These are phyloP conservation scores for Kuraishia cidri DNA, from an alignment of 805 yeast species.

Conservation along the genomic window DNA sequence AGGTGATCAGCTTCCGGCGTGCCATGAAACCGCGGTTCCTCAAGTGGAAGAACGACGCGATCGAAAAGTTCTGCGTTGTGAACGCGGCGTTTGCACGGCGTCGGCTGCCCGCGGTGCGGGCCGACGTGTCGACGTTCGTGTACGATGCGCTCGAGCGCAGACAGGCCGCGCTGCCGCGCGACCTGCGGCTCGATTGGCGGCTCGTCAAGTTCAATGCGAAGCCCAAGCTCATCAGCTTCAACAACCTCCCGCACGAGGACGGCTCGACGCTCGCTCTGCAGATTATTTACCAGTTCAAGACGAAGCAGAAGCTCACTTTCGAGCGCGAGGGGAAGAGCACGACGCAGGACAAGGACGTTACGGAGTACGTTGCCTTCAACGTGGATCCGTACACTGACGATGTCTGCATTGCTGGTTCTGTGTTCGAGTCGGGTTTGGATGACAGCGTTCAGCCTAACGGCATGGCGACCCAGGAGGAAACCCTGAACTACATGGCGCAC, in stretches of 20 bases:
- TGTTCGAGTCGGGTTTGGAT: slow-evolving; percentile 46
- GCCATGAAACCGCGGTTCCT: slow-evolving; percentile 57
- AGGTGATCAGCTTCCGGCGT: slow-evolving; percentile 31
- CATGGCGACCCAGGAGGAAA: slow-evolving; percentile 14
- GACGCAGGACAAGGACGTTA: slow-evolving; percentile 37
- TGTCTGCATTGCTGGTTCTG: slow-evolving; percentile 53
- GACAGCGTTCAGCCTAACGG: slow-evolving; percentile 21
- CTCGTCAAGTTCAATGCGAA: slow-evolving; percentile 56
- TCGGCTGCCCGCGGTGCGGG: slow-evolving; percentile 36
- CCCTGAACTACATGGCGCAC: slow-evolving; percentile 18
- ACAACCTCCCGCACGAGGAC: slow-evolving; percentile 36
- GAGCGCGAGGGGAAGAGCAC: slow-evolving; percentile 22
- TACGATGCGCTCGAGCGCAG: slow-evolving; percentile 47
- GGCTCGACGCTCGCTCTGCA: slow-evolving; percentile 30
- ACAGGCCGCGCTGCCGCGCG: slow-evolving; percentile 44
- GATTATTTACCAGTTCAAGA: slow-evolving; percentile 53
- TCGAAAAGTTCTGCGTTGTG: slow-evolving; percentile 67
- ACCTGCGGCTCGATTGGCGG: slow-evolving; percentile 65
- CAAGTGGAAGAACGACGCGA: slow-evolving; percentile 81
- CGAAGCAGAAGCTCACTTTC: slow-evolving; percentile 48
- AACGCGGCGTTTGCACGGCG: slow-evolving; percentile 71
- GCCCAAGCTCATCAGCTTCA: slow-evolving; percentile 69
- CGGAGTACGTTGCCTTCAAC: slow-evolving; percentile 53
- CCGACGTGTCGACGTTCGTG: slow-evolving; percentile 51
- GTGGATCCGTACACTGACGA: slow-evolving; percentile 53